Conservation (phyloP, 257 asterid genomes). For the Scutellaria barbata region DNA sequence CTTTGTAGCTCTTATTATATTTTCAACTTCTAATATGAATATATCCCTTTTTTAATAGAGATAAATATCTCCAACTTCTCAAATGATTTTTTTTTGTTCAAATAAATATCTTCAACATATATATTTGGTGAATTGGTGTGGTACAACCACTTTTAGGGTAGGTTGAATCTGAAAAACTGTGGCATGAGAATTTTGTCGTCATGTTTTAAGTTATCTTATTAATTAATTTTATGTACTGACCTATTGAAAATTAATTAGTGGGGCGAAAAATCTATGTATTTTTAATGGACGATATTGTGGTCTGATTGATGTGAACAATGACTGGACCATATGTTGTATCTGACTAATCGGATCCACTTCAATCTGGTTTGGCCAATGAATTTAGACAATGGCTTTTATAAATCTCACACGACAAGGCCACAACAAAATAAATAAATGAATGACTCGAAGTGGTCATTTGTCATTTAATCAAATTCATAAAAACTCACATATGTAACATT, state of each 20-base stretch:
- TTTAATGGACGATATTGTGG: conserved; percentile 11
- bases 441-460: not conserved
- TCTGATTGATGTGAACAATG: conserved; percentile 23
- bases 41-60: no score
- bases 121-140: conserved; percentile 27
- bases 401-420: conserved; percentile 21
- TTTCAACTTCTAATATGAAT: no score
- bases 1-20: no score
- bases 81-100: no score
- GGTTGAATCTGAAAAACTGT: not conserved
- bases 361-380: conserved; percentile 30
- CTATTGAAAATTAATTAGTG: not conserved
- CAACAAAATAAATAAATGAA: conserved; percentile 5
- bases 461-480: conserved; percentile 4
- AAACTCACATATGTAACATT: no score
- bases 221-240: not conserved
- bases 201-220: not conserved
- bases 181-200: not conserved
- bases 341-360: conserved; percentile 30
- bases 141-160: conserved; percentile 29
- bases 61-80: no score
- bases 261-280: not conserved
- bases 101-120: not conserved
- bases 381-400: conserved; percentile 12
- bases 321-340: conserved; percentile 23